A percentile compares a stretch with the other conserved stretches of the same genome.
Conservation (phyloP, 2,329 filamentous ascomycete species). For the Stagonosporopsis rhizophila region DNA sequence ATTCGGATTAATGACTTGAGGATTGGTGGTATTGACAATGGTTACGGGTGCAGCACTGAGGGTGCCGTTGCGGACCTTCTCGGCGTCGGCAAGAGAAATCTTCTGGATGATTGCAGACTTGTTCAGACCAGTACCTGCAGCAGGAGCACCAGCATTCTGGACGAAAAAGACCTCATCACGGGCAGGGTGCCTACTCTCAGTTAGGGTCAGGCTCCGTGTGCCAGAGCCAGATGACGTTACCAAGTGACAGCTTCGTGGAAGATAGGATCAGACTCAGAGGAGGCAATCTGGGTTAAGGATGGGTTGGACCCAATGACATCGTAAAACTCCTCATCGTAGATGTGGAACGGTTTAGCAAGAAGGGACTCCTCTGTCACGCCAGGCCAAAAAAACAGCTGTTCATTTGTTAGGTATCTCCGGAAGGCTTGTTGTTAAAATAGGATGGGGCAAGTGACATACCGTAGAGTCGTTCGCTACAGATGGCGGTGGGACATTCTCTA, state of each 20-base stretch:
- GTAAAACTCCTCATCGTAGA: constrained; percentile 36
- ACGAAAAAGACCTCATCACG: constrained; percentile 37
- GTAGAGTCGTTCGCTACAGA: constrained; percentile 27
- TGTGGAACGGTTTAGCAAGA: constrained; percentile 32
- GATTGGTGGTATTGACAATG: constrained; percentile 31
- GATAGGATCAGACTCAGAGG: constrained; percentile 32
- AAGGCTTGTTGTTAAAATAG: background rate
- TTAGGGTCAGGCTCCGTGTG: background rate
- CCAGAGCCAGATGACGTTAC: constrained; percentile 4
- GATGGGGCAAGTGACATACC: constrained; percentile 15
- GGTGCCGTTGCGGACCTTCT: constrained; percentile 32
- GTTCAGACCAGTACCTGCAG: constrained; percentile 34
- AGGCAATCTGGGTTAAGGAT: constrained; percentile 31
- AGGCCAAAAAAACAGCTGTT: constrained; percentile 32
- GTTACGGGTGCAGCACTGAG: constrained; percentile 30
- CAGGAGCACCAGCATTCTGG: constrained; percentile 33
- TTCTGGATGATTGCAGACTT: constrained; percentile 38
- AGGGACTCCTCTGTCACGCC: constrained; percentile 30
- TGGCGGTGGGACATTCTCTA: constrained; percentile 28
- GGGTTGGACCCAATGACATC: constrained; percentile 34
- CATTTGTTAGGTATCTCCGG: constrained; percentile 11
- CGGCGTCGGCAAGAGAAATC: constrained; percentile 33
- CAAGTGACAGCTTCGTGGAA: constrained; percentile 37
- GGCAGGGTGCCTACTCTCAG: constrained; percentile 17
- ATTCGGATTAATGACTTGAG: constrained; percentile 37